Evolutionary conservation across 1,284 basidiomycete genomes (phyloP).

Genomic region (Marasmius tenuissimus): DNA sequence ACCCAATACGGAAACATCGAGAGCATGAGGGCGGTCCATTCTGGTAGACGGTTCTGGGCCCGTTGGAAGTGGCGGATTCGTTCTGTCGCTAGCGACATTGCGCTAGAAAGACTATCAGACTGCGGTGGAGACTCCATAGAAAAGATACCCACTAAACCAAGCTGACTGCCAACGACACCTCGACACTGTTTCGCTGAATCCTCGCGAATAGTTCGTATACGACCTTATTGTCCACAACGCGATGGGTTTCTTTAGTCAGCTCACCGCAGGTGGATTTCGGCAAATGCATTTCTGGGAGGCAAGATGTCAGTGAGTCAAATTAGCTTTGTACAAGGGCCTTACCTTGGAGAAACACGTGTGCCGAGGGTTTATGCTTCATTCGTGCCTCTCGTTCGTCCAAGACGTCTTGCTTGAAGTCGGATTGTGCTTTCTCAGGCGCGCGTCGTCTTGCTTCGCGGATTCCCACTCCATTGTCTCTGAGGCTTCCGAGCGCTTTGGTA

Average conservation of each 20-base stretch:
- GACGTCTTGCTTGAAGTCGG: slow-evolving; percentile 1
- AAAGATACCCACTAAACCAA: background rate
- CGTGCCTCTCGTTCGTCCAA: background rate
- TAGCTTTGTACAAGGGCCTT: background rate
- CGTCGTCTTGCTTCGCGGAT: background rate
- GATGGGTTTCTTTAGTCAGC: background rate
- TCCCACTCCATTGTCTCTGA: background rate
- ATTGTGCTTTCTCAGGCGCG: slow-evolving; percentile 1
- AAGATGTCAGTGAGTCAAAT: too few relatives aligned
- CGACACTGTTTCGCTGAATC: background rate
- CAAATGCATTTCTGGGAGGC: background rate
- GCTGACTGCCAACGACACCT: background rate
- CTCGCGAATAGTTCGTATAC: background rate
- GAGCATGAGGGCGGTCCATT: too few relatives aligned
- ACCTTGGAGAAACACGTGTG: slow-evolving; percentile 3
- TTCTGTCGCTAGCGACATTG: too few relatives aligned
- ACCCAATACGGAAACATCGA: too few relatives aligned
- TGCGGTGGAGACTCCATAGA: background rate
- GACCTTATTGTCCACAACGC: background rate
- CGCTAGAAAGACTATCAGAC: too few relatives aligned
- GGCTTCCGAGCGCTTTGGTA: slow-evolving; percentile 1
- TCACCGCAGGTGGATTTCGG: background rate
- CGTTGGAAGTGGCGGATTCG: too few relatives aligned
- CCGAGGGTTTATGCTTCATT: background rate
- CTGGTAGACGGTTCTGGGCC: too few relatives aligned